A percentile compares a stretch with the other conserved stretches of the same genome.
Conservation (phyloP, 805 yeast species). For the Candida michaelii region DNA sequence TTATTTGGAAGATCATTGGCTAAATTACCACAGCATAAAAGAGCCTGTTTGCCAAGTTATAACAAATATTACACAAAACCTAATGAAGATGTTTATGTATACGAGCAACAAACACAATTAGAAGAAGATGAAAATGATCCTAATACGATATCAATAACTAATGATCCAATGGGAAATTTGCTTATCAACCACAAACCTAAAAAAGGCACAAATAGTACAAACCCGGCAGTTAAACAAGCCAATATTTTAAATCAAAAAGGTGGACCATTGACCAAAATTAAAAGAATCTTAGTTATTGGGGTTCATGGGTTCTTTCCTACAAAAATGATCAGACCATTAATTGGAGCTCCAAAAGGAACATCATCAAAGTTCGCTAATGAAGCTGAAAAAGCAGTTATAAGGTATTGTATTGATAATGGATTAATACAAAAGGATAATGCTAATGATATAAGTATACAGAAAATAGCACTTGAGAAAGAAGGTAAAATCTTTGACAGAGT, state of each 20-base stretch:
- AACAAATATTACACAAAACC: conserved; percentile 26
- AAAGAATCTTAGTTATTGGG: conserved; percentile 79
- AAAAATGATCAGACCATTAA: conserved; percentile 74
- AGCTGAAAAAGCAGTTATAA: conserved; percentile 73
- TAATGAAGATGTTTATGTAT: conserved; percentile 12
- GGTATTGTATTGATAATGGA: conserved; percentile 53
- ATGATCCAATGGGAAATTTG: conserved; percentile 42
- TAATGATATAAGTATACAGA: conserved; percentile 58
- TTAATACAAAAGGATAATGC: conserved; percentile 33
- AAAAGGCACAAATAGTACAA: conserved; percentile 1
- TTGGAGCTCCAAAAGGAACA: conserved; percentile 97
- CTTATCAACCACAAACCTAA: conserved; percentile 30
- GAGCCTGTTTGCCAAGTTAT: conserved; percentile 42
- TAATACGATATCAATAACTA: conserved; percentile 37
- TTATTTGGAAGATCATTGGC: conserved; percentile 39
- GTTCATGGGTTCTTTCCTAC: conserved; percentile 97
- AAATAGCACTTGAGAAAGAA: conserved; percentile 90
- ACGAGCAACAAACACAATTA: conserved; percentile 22
- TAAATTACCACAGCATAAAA: conserved; percentile 34
- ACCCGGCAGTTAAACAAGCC: conserved; percentile 11
- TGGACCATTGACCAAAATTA: conserved; percentile 35
- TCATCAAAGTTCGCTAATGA: conserved; percentile 87
- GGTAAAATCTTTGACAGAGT: conserved; percentile 89
- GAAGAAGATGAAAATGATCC: conserved; percentile 31
- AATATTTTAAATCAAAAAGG: conserved; percentile 25